Conservation (phyloP, 1,284 basidiomycete genomes). For the Vanrija sp. region DNA sequence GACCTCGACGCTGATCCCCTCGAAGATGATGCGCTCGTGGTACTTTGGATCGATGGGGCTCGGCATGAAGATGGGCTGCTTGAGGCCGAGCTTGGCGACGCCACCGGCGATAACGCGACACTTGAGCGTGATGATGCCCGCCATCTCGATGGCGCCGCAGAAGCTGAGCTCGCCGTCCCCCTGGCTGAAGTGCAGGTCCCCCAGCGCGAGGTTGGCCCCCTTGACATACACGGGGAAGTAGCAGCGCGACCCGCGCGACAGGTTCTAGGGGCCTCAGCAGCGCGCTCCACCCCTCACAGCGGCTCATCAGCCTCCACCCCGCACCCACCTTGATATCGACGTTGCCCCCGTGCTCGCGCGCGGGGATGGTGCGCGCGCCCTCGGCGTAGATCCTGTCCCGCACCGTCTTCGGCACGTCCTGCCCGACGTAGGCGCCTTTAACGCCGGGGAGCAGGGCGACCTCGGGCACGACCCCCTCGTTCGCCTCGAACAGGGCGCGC, state of each 20-base stretch:
- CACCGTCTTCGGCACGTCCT: conserved; percentile 53
- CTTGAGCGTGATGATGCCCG: conserved; percentile 7
- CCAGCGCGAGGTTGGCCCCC: conserved; percentile 69
- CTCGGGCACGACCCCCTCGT: conserved; percentile 50
- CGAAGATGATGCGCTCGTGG: conserved; percentile 12
- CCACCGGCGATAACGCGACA: conserved; percentile 4
- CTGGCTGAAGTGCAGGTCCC: conserved; percentile 74
- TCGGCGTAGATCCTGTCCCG: conserved; percentile 59
- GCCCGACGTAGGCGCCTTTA: conserved; percentile 63
- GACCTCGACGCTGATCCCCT: conserved; percentile 10
- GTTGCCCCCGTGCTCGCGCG: conserved; percentile 71
- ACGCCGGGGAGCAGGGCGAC: conserved; percentile 64
- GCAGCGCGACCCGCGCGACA: conserved; percentile 6
- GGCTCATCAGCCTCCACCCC: too few relatives aligned
- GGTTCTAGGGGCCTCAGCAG: not conserved
- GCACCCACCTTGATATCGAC: conserved; percentile 58
- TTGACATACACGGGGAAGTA: conserved; percentile 62
- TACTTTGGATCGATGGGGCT: conserved; percentile 18
- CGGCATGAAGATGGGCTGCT: conserved; percentile 13
- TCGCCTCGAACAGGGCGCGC: conserved; percentile 58
- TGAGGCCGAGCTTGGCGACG: conserved; percentile 7
- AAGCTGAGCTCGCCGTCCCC: conserved; percentile 63
- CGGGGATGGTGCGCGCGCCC: conserved; percentile 69
- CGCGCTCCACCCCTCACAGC: too few relatives aligned
- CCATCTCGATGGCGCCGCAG: conserved; percentile 42